A percentile compares a stretch with the other conserved stretches of the same genome.
phyloP scores from a whole-genome alignment of 225 moss, liverwort and hornwort genomes.

The Physcomitrellopsis africana region DNA sequence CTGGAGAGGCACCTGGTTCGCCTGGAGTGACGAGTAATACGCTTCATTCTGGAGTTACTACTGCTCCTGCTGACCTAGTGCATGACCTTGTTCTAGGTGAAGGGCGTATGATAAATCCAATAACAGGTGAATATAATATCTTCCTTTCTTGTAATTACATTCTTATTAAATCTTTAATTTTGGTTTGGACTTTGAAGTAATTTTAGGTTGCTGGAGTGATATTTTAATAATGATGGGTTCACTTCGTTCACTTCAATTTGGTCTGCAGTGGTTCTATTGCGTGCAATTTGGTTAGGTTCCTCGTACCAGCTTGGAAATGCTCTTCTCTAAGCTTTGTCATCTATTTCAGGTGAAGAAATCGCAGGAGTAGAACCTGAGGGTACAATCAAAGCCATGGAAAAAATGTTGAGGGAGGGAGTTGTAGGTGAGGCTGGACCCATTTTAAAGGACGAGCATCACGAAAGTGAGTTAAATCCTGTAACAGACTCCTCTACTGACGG shows the following conservation, averaged over 20 bases:
- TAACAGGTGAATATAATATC: constrained; percentile 37
- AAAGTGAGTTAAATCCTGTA: constrained; percentile 38
- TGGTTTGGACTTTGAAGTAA: not conserved
- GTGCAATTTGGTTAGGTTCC: not conserved
- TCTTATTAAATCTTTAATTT: not conserved
- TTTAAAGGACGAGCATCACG: constrained; percentile 49
- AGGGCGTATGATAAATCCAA: constrained; percentile 62
- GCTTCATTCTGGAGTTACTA: constrained; percentile 16
- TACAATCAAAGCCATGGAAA: constrained; percentile 87
- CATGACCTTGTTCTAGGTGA: constrained; percentile 41
- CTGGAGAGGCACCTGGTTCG: constrained; percentile 40
- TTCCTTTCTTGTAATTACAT: not conserved
- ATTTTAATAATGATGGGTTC: not conserved
- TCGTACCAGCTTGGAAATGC: not conserved
- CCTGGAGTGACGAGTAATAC: constrained; percentile 26
- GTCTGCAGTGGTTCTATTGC: not conserved
- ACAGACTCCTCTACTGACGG: constrained; percentile 49
- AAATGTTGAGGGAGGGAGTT: constrained; percentile 92
- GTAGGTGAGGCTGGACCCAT: constrained; percentile 89
- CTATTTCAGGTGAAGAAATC: constrained; percentile 55
- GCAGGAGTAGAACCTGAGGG: constrained; percentile 86
- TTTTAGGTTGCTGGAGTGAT: not conserved
- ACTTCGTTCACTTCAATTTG: not conserved
- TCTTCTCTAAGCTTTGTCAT: constrained; percentile 6
- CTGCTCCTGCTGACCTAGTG: constrained; percentile 34